Evolutionary conservation across 768 basidiomycete genomes (phyloP).

Genomic region (Botryobasidium botryosum): DNA sequence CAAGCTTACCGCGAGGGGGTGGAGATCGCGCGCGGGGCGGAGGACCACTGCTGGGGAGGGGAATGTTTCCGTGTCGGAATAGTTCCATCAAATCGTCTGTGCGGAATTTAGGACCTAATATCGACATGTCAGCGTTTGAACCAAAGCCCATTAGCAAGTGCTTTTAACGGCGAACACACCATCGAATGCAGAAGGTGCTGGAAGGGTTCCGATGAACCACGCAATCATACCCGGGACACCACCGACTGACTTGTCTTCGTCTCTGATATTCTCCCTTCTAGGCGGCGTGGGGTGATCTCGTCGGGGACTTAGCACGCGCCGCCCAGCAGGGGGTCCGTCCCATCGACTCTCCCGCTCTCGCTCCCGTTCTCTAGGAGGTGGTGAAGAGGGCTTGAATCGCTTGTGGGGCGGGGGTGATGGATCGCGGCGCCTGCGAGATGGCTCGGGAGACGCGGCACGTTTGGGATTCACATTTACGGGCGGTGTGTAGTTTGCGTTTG

Average conservation of each 20-base stretch:
- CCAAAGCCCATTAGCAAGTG: not conserved
- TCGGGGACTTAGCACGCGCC: constrained; percentile 17
- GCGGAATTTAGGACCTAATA: constrained; percentile 69
- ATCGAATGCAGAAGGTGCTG: constrained; percentile 57
- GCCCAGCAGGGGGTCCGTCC: constrained; percentile 9
- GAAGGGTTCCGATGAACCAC: constrained; percentile 76
- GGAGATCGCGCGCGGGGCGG: constrained; percentile 30
- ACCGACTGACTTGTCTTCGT: no score
- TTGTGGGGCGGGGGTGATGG: constrained; percentile 10
- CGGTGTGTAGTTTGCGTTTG: not conserved
- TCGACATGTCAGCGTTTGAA: not conserved
- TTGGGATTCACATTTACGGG: constrained; percentile 1
- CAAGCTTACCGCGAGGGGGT: constrained; percentile 28
- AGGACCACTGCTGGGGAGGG: constrained; percentile 34
- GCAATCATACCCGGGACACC: constrained; percentile 35
- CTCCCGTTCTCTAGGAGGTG: constrained; percentile 8
- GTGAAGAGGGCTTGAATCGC: constrained; percentile 11
- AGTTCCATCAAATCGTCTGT: constrained; percentile 81
- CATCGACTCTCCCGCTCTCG: constrained; percentile 7
- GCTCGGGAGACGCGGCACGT: constrained; percentile 8
- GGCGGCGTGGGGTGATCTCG: constrained; percentile 19
- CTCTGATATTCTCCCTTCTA: constrained; percentile 7
- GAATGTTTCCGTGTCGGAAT: constrained; percentile 67
- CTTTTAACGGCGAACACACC: no score
- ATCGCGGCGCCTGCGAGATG: constrained; percentile 6